These are phyloP conservation scores for Penicillium sp. DNA, from an alignment of 2,329 filamentous ascomycete genomes.

Conservation along the genomic window DNA sequence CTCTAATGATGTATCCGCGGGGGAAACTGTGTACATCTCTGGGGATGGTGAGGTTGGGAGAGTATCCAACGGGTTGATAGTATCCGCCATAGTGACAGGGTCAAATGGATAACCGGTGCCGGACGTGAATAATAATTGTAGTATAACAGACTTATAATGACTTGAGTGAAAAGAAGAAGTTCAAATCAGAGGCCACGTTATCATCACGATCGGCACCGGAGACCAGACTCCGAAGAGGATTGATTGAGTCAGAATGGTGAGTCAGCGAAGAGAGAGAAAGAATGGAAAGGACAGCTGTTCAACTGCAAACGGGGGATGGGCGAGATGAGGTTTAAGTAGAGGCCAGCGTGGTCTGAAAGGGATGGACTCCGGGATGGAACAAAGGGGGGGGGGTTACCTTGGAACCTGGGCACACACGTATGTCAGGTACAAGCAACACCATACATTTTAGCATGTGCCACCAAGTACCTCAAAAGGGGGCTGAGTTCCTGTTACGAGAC, in stretches of 20 bases:
- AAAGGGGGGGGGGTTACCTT: background rate
- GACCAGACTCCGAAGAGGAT: constrained; percentile 19
- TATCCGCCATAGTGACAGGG: constrained; percentile 29
- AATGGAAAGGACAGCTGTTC: constrained; percentile 37
- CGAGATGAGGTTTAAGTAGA: constrained; percentile 35
- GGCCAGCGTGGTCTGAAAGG: constrained; percentile 39
- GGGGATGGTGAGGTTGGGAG: constrained; percentile 30
- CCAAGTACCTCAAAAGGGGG: background rate
- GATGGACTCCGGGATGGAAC: constrained; percentile 7
- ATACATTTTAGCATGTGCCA: constrained; percentile 1
- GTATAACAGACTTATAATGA: constrained; percentile 5
- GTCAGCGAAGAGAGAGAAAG: constrained; percentile 12
- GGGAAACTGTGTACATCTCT: constrained; percentile 40
- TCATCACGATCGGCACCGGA: constrained; percentile 34
- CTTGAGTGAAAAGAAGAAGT: constrained; percentile 1
- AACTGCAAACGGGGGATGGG: constrained; percentile 9
- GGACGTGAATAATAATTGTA: constrained; percentile 5
- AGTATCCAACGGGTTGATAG: constrained; percentile 31
- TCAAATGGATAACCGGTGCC: constrained; percentile 18
- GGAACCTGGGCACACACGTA: background rate
- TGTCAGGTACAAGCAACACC: background rate
- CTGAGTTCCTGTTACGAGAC: constrained; percentile 3
- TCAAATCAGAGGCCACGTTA: constrained; percentile 31
- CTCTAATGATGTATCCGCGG: constrained; percentile 39
- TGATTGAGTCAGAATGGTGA: constrained; percentile 11